Evolutionary conservation across 2,329 filamentous ascomycete genomes (phyloP), one percentile per base, ranked within the genome.

Genomic region (Hypoxylon sp.): DNA sequence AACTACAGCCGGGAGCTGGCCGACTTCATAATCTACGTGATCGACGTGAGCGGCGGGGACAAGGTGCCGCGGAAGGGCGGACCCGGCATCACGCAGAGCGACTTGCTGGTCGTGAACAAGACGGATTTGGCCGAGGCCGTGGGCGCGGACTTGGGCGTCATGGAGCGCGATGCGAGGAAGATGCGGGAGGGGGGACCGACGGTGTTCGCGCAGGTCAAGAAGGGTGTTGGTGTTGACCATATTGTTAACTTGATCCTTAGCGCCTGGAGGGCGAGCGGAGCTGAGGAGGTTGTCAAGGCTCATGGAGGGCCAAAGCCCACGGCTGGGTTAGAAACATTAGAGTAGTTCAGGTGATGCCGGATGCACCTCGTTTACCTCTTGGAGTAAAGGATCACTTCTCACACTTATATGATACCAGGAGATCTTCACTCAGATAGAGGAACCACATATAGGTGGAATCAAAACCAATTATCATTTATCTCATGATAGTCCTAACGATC

Each of bases 1-100:
- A 99, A 99, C 84, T 99, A 99, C 86, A 93, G 89, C 61, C 88
- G 96, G 64, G 96, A 99, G 82, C 85, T 99, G 72, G 96, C 96
- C 1, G 96, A 99, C 81, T 99, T 92, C 80, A 99, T 99, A 81
- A 91, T 99, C 82, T 99, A 99, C 80, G 96, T 99, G 31, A 98
- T 99, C 75, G 96, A 99, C 81, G 96, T 99, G 17, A 92, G 91
- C 62, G 96, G 96, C 22, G 96, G 96, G 11, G 96, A 99, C 81
- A 99, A 99, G 87, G 91, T 99, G 55, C 96, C 96, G 0, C 84
- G 96, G 29, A 99, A 99, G 83, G 96, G 96, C 29, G 96, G 96
- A 0, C 96, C 96, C 0, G 96, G 96, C 1, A 99, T 99, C 79
- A 99, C 96, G 4, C 95, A 98, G 83, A 96, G 92, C 75, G 96